Percentiles rank a stretch among this genome's conserved stretches.
phyloP scores from a whole-genome alignment of 2,329 filamentous ascomycete species.

The Colletotrichum eremochloae region DNA sequence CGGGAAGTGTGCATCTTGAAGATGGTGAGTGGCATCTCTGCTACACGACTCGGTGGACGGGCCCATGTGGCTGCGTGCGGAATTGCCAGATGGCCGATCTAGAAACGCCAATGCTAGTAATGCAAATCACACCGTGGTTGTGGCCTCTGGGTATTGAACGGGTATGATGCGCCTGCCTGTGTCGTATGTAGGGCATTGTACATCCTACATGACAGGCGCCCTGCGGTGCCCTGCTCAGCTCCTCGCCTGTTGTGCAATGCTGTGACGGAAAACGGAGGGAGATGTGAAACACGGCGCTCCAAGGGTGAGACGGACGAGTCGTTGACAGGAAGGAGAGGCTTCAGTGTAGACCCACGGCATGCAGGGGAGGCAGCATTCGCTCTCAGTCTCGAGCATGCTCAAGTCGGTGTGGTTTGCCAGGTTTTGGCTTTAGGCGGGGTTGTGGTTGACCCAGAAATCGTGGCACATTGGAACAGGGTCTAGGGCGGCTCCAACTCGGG shows the following conservation, averaged over 20 bases:
- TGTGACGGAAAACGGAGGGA: conserved; percentile 28
- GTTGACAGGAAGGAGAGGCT: conserved; percentile 27
- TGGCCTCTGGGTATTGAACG: conserved; percentile 3
- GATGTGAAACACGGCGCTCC: conserved; percentile 35
- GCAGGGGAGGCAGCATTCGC: conserved; percentile 7
- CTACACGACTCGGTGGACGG: background rate
- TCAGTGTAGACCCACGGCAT: conserved; percentile 22
- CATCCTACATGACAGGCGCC: background rate
- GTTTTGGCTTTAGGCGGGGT: conserved; percentile 10
- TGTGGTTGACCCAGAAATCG: conserved; percentile 18
- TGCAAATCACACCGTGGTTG: conserved; percentile 10
- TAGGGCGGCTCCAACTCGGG: conserved; percentile 26
- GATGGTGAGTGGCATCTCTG: conserved; percentile 7
- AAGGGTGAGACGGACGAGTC: conserved; percentile 32
- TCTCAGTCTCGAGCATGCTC: conserved; percentile 5
- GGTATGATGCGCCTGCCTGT: conserved; percentile 23
- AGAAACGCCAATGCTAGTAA: conserved; percentile 32
- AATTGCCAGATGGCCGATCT: conserved; percentile 15
- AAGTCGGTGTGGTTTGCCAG: conserved; percentile 20
- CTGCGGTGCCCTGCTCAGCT: conserved; percentile 5
- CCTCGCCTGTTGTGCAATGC: conserved; percentile 10
- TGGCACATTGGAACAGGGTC: conserved; percentile 22
- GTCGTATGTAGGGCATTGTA: conserved; percentile 16
- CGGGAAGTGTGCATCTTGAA: background rate
- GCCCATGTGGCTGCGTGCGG: conserved; percentile 14